Base-by-base conservation (phyloP, 257 asterid species). In the Agastache rugosa region DNA sequence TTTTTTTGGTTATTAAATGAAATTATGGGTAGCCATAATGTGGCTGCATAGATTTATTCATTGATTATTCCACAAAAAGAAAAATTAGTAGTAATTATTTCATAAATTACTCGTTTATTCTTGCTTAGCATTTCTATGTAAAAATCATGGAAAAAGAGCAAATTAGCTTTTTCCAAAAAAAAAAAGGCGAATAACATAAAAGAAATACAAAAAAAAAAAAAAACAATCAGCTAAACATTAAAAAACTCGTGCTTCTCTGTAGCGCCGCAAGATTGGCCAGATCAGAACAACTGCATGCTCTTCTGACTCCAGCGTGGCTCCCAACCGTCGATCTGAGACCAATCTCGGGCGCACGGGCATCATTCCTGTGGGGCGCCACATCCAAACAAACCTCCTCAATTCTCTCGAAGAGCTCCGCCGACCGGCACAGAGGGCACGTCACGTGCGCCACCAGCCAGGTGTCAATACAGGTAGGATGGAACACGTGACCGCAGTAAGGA, bases 341-440 rank as follows among this genome's bases (percentile, higher is more conserved):
- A 0, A 51, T 8, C 22, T 54, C 85, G 19, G 47, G 37, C 34
- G 0, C 66, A 69, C 76, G 68, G n/a, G 53, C 48, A 1, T 15
- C 72, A 29, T 22, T 8, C 62, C 8, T 11, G n/a, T 63, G 77
- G 62, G 63, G 73, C 77, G 7, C 14, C 71, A 79, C 87, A 80
- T 75, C 88, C 81, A 82, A 82, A 7, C 89, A 56, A 14, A 85
- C 82, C 89, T 86, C 90, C 55, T 82, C 87, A 8, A 2, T 83
- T 22, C 63, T 19, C 15, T 48, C 39, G 59, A 86, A 82, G 47
- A 91, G 74, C 77, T 88, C 83, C 10, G 87, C 81, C 5, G 92
- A 87, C 20, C 98, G 85, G 67, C 98, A 93, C 16, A 93, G 74
- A 0, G 98, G 96, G 56, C 98, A 93, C 0, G 98, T 86, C 87